These are phyloP conservation scores for Acanthamoeba polyphaga DNA, from an alignment of 208 protist genomes.

Conservation along the genomic window DNA sequence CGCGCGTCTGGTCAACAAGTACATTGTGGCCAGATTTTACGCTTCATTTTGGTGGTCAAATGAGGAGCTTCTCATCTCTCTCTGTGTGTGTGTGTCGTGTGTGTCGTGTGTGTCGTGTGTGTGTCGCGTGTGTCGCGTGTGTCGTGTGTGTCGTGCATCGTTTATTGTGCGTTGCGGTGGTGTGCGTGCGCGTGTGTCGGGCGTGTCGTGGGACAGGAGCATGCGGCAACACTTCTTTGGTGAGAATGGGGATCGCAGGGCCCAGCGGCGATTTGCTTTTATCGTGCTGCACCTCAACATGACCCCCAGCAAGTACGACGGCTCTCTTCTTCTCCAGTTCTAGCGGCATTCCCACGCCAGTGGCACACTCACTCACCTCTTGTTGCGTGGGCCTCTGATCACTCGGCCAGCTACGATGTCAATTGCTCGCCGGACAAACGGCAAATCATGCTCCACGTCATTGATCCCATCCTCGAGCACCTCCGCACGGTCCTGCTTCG, in stretches of 20 bases:
- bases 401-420: constrained; percentile 18
- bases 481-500: background rate
- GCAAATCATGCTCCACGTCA: constrained; percentile 28
- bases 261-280: background rate
- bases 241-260: background rate
- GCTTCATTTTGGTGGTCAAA: background rate
- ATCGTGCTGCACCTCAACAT: background rate
- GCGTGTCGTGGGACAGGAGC: background rate
- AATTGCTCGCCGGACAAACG: constrained; percentile 69
- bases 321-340: too few relatives aligned
- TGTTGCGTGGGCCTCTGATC: too few relatives aligned
- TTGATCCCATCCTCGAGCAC: constrained; percentile 47
- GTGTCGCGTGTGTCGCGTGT: too few relatives aligned
- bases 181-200: too few relatives aligned
- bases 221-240: background rate
- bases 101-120: too few relatives aligned
- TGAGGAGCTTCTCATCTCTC: too few relatives aligned
- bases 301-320: background rate
- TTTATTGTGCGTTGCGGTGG: too few relatives aligned
- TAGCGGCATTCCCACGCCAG: background rate
- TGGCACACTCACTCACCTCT: background rate
- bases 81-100: too few relatives aligned
- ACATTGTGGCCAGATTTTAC: background rate
- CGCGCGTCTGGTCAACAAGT: constrained; percentile 17
- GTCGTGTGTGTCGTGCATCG: too few relatives aligned